Percentiles rank a stretch among this genome's conserved stretches.
These are phyloP conservation scores for Jatropha multifida DNA, from an alignment of 441 rosid species.

Conservation along the genomic window DNA sequence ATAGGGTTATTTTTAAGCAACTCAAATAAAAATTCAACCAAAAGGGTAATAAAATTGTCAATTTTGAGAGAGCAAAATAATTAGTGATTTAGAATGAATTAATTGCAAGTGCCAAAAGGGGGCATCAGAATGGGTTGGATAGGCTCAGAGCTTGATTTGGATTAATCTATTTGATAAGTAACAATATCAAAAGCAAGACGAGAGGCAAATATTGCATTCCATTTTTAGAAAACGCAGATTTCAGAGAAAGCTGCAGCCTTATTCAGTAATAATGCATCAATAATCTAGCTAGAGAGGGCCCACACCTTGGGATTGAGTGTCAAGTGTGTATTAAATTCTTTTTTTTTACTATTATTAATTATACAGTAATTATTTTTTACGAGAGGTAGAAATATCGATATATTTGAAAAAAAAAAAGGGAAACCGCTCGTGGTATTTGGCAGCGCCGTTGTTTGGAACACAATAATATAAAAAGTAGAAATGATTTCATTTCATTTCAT, in stretches of 20 bases:
- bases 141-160: background rate
- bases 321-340: no score
- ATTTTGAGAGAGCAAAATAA: no score
- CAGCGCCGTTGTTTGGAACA: slow-evolving; percentile 36
- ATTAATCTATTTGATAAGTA: no score
- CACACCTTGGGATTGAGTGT: background rate
- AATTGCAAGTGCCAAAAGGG: no score
- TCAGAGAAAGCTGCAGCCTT: background rate
- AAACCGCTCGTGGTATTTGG: slow-evolving; percentile 31
- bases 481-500: background rate
- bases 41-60: background rate
- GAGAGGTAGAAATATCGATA: no score
- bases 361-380: no score
- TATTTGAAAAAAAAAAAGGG: slow-evolving; percentile 6
- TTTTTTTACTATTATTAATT: no score
- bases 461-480: background rate
- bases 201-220: background rate
- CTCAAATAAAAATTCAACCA: background rate
- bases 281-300: background rate
- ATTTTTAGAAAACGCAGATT: background rate
- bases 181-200: background rate
- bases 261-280: slow-evolving; percentile 7
- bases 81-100: no score
- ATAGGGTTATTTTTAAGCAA: background rate
- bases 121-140: no score